Conservation (phyloP, 2,329 filamentous ascomycete genomes). For the Tolypocladium ovalisporum region DNA sequence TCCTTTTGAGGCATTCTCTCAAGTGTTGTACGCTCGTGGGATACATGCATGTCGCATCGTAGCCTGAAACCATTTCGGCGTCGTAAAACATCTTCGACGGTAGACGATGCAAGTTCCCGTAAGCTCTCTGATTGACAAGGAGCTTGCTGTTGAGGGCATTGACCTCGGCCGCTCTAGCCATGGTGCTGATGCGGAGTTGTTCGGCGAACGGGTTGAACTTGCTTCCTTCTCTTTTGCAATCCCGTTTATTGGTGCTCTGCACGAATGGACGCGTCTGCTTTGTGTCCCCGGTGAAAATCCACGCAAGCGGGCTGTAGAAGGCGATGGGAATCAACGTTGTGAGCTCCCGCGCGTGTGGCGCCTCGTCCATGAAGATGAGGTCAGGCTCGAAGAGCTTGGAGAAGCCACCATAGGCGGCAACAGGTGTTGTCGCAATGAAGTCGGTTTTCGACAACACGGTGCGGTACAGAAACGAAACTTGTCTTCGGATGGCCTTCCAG, state of each 20-base stretch:
- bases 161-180: constrained; percentile 24
- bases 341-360: constrained; percentile 32
- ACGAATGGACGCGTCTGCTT: constrained; percentile 33
- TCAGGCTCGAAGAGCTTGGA: constrained; percentile 59
- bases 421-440: constrained; percentile 35
- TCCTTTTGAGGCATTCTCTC: constrained; percentile 15
- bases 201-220: constrained; percentile 19
- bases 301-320: constrained; percentile 27
- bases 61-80: constrained; percentile 23
- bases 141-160: constrained; percentile 21
- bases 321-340: constrained; percentile 34
- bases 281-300: constrained; percentile 36
- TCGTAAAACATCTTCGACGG: constrained; percentile 31
- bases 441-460: constrained; percentile 26
- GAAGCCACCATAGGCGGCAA: constrained; percentile 27
- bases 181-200: constrained; percentile 23
- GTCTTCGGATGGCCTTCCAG: constrained; percentile 17
- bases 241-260: constrained; percentile 12
- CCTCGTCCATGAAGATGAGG: constrained; percentile 76
- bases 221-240: constrained; percentile 7
- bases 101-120: constrained; percentile 26
- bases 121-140: constrained; percentile 25
- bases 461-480: constrained; percentile 25
- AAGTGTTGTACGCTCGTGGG: constrained; percentile 17
- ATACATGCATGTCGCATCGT: constrained; percentile 11